Conservation (phyloP, 352 stramenopile genomes). For the Globisporangium okanoganense region DNA sequence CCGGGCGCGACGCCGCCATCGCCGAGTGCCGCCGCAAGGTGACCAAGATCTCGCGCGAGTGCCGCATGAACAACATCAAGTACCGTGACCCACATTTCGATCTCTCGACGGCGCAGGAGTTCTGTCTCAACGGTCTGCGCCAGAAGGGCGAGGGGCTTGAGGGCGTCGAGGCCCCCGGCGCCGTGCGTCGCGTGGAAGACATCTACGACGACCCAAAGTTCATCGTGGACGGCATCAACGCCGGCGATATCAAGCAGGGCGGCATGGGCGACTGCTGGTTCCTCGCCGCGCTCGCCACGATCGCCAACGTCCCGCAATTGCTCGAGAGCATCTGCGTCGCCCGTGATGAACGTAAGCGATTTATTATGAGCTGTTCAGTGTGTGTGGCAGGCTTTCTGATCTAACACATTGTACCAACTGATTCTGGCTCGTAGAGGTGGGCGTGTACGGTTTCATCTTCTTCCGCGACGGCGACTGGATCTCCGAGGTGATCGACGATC, state of each 20-base stretch:
- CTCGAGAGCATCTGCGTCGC: conserved; percentile 63
- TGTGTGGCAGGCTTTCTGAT: neutral
- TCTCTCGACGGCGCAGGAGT: conserved; percentile 14
- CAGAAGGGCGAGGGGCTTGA: conserved; percentile 16
- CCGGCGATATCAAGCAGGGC: conserved; percentile 70
- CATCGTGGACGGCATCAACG: conserved; percentile 51
- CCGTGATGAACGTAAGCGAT: conserved; percentile 26
- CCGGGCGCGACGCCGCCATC: conserved; percentile 26
- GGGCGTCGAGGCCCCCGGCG: conserved; percentile 14
- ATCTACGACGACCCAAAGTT: conserved; percentile 38
- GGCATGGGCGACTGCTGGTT: conserved; percentile 80
- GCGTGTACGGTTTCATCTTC: conserved; percentile 51
- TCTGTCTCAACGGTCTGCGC: conserved; percentile 26
- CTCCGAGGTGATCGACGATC: conserved; percentile 41
- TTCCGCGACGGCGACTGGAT: conserved; percentile 48
- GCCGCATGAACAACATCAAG: conserved; percentile 39
- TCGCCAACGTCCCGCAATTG: conserved; percentile 58
- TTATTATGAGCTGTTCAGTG: neutral
- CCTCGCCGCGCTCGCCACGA: conserved; percentile 63
- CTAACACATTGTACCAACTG: neutral
- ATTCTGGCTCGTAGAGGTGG: conserved; percentile 20
- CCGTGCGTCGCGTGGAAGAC: conserved; percentile 28
- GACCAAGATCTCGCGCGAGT: conserved; percentile 35
- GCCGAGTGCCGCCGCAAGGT: conserved; percentile 33
- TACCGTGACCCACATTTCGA: conserved; percentile 45